Evolutionary conservation across 2,329 filamentous ascomycete genomes (phyloP).

Genomic region (Claviceps sp.): DNA sequence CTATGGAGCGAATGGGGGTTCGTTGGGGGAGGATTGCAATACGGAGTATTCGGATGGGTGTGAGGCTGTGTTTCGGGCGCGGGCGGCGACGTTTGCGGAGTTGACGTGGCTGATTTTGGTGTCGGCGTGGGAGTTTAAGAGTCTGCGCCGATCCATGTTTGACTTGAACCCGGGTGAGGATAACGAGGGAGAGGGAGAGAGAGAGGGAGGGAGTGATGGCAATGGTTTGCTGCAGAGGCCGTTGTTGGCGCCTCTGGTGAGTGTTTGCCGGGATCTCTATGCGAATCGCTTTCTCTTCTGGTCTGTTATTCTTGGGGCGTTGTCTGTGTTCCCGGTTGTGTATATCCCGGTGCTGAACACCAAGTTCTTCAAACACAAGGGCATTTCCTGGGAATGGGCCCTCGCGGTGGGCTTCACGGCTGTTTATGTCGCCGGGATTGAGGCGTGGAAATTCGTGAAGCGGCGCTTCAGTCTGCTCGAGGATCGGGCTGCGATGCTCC

Average conservation of each 20-base stretch:
- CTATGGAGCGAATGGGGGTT: slow-evolving; percentile 39
- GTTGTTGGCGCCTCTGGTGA: slow-evolving; percentile 22
- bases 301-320: slow-evolving; percentile 44
- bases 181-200: not conserved
- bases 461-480: slow-evolving; percentile 38
- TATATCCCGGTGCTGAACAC: slow-evolving; percentile 61
- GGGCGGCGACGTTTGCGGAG: slow-evolving; percentile 59
- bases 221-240: not conserved
- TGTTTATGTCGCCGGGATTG: slow-evolving; percentile 53
- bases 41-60: slow-evolving; percentile 41
- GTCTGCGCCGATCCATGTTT: slow-evolving; percentile 59
- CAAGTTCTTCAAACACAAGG: slow-evolving; percentile 57
- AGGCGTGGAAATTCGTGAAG: slow-evolving; percentile 61
- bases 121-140: slow-evolving; percentile 67
- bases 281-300: slow-evolving; percentile 59
- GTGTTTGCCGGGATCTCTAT: slow-evolving; percentile 48
- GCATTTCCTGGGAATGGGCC: slow-evolving; percentile 64
- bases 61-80: slow-evolving; percentile 51
- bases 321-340: slow-evolving; percentile 54
- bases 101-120: slow-evolving; percentile 63
- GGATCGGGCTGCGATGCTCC: slow-evolving; percentile 28
- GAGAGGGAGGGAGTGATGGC: not conserved
- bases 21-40: slow-evolving; percentile 52
- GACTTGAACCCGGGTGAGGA: slow-evolving; percentile 42
- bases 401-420: slow-evolving; percentile 50